These are phyloP conservation scores for Cercospora sojina DNA, from an alignment of 2,329 filamentous ascomycete genomes.

Conservation along the genomic window DNA sequence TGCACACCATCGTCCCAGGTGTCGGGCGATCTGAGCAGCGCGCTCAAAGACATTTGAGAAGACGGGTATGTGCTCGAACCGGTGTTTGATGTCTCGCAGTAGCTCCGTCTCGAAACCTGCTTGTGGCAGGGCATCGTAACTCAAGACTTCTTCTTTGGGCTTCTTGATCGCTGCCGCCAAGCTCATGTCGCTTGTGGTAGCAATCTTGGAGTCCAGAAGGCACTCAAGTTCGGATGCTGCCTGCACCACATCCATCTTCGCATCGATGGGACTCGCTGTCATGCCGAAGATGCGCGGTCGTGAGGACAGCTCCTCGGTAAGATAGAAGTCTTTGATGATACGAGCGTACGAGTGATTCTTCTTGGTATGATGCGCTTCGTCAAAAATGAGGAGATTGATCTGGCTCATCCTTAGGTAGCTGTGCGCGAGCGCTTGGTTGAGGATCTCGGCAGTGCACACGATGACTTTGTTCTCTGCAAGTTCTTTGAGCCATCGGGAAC, in stretches of 20 bases:
- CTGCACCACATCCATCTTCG: slow-evolving; percentile 68
- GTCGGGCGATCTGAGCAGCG: slow-evolving; percentile 59
- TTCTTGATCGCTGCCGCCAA: slow-evolving; percentile 59
- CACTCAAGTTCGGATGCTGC: slow-evolving; percentile 69
- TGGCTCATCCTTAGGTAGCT: slow-evolving; percentile 76
- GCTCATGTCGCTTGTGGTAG: slow-evolving; percentile 65
- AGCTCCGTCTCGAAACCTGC: slow-evolving; percentile 63
- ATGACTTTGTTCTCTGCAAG: slow-evolving; percentile 72
- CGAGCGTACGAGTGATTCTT: slow-evolving; percentile 87
- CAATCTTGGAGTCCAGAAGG: slow-evolving; percentile 77
- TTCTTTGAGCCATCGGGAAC: slow-evolving; percentile 59
- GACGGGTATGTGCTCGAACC: slow-evolving; percentile 53
- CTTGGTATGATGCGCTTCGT: slow-evolving; percentile 95
- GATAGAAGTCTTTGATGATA: slow-evolving; percentile 86
- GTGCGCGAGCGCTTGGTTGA: slow-evolving; percentile 73
- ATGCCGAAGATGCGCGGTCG: slow-evolving; percentile 86
- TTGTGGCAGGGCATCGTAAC: slow-evolving; percentile 53
- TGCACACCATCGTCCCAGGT: slow-evolving; percentile 80
- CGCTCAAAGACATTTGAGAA: slow-evolving; percentile 61
- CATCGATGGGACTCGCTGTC: slow-evolving; percentile 93
- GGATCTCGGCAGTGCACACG: slow-evolving; percentile 87
- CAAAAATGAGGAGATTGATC: slow-evolving; percentile 89
- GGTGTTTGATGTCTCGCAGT: slow-evolving; percentile 55
- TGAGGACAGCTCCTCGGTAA: slow-evolving; percentile 47
- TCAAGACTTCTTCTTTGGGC: slow-evolving; percentile 59